A percentile compares a stretch with the other conserved stretches of the same genome.
phyloP scores from a whole-genome alignment of 2,329 filamentous ascomycete species.

The Coniochaeta hoffmannii region DNA sequence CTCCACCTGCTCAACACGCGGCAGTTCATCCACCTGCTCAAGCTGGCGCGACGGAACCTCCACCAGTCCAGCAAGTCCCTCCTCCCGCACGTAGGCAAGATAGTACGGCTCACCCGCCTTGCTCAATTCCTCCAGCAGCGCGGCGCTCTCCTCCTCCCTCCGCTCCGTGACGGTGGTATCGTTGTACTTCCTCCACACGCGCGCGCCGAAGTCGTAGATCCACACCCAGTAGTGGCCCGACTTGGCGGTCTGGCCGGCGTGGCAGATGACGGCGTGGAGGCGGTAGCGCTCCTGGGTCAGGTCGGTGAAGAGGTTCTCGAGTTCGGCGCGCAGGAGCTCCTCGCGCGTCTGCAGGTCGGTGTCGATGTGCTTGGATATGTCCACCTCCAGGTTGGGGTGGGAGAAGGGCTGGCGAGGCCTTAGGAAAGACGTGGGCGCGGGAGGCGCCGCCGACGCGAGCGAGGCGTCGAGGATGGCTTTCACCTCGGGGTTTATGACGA shows the following conservation, averaged over 20 bases:
- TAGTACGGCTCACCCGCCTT: conserved; percentile 61
- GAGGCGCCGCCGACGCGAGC: background rate
- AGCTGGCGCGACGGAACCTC: conserved; percentile 6
- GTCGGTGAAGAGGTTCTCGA: conserved; percentile 50
- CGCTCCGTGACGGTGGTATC: conserved; percentile 68
- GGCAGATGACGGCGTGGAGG: conserved; percentile 88
- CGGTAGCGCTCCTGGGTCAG: conserved; percentile 65
- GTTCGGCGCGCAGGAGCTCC: conserved; percentile 21
- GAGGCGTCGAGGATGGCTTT: background rate
- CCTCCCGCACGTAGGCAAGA: conserved; percentile 24
- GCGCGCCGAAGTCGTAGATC: conserved; percentile 78
- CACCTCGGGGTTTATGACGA: background rate
- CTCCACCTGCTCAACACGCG: background rate
- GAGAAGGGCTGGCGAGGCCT: conserved; percentile 19
- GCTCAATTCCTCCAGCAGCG: conserved; percentile 65
- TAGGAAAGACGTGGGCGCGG: conserved; percentile 19
- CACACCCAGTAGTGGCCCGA: conserved; percentile 96
- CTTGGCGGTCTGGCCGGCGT: conserved; percentile 58
- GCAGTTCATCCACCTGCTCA: background rate
- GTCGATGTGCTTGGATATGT: conserved; percentile 30
- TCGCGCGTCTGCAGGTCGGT: conserved; percentile 24
- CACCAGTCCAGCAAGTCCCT: conserved; percentile 19
- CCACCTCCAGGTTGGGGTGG: conserved; percentile 9
- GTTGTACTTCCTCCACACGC: conserved; percentile 90
- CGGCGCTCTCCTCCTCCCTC: conserved; percentile 52